phyloP scores from a whole-genome alignment of 805 yeast species.

The Schwanniomyces yamadae region DNA sequence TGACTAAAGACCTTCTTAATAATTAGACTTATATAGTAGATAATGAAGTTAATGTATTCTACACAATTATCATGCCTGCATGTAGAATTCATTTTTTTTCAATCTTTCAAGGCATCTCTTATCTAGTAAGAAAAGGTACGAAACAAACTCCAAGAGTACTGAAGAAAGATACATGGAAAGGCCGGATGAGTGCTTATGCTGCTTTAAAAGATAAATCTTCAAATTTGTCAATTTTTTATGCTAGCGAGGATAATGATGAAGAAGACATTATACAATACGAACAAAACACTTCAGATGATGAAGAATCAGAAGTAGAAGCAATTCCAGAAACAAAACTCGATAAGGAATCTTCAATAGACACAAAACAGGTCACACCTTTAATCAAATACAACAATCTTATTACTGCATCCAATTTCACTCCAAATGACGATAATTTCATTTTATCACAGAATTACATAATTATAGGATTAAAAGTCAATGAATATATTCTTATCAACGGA shows the following conservation, averaged over 20 bases:
- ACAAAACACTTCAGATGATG: constrained; percentile 30
- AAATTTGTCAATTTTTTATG: constrained; percentile 9
- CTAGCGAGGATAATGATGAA: constrained; percentile 14
- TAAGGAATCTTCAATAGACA: neutral
- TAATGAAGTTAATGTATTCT: neutral
- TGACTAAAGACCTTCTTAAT: constrained; percentile 8
- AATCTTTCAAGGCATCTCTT: no score
- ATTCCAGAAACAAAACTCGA: neutral
- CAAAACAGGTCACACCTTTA: constrained; percentile 3
- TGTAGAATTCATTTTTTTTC: neutral
- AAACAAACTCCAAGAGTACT: neutral
- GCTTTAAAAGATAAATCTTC: constrained; percentile 22
- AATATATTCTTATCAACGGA: constrained; percentile 47
- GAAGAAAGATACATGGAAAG: neutral
- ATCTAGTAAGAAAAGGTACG: neutral
- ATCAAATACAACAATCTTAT: neutral
- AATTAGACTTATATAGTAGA: neutral
- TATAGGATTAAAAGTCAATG: constrained; percentile 44
- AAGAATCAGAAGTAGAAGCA: constrained; percentile 9
- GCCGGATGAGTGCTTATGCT: constrained; percentile 34
- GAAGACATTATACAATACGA: constrained; percentile 20
- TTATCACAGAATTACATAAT: constrained; percentile 28
- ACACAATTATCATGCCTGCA: constrained; percentile 1
- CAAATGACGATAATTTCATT: constrained; percentile 38
- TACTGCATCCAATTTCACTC: constrained; percentile 35